These are phyloP conservation scores for Botrytis fragariae DNA, from an alignment of 2,329 filamentous ascomycete species.

Conservation along the genomic window DNA sequence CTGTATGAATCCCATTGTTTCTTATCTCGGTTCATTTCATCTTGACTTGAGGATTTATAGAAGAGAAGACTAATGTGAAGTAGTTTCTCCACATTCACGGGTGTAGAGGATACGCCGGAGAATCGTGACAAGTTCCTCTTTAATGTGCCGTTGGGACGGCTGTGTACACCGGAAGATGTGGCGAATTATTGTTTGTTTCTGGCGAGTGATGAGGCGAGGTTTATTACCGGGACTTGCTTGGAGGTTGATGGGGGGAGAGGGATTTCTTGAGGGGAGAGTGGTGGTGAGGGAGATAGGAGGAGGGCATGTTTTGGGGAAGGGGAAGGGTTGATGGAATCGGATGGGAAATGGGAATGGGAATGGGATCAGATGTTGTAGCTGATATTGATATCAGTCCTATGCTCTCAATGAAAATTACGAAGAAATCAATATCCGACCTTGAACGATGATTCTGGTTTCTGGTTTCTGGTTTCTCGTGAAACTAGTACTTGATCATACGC, in stretches of 20 bases:
- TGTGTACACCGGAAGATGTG: constrained; percentile 61
- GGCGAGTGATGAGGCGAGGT: constrained; percentile 67
- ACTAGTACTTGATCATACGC: too few relatives aligned
- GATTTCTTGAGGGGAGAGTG: constrained; percentile 26
- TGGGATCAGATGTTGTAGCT: not conserved
- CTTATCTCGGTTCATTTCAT: not conserved
- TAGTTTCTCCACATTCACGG: constrained; percentile 48
- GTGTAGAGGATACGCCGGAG: constrained; percentile 61
- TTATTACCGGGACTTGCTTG: constrained; percentile 70
- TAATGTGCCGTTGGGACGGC: constrained; percentile 53
- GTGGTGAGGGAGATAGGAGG: too few relatives aligned
- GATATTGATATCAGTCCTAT: not conserved
- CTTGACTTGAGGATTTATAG: constrained; percentile 19
- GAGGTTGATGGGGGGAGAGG: constrained; percentile 58
- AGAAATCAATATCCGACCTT: not conserved
- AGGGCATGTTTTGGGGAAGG: not conserved
- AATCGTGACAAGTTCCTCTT: constrained; percentile 55
- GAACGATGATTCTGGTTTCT: not conserved
- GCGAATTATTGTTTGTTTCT: constrained; percentile 69
- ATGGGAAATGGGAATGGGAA: not conserved
- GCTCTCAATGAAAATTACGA: not conserved
- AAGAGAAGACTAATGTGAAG: not conserved
- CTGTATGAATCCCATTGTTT: constrained; percentile 40
- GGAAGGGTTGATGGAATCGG: too few relatives aligned
- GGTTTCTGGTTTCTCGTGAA: not conserved